These are phyloP conservation scores for Colletotrichum graminicola DNA, from an alignment of 2,329 filamentous ascomycete genomes.

Conservation along the genomic window DNA sequence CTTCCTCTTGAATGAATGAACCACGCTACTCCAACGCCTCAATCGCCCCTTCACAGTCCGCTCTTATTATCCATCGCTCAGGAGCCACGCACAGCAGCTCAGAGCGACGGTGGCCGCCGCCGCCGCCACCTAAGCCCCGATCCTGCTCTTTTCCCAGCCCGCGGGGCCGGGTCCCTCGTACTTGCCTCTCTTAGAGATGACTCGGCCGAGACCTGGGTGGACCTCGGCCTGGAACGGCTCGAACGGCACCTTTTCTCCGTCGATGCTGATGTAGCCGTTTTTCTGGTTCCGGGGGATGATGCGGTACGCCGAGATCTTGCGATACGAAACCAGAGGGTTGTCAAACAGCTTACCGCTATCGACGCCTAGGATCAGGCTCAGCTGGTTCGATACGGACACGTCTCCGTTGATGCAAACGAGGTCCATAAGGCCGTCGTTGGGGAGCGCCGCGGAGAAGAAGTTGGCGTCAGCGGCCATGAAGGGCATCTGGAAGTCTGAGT, in stretches of 20 bases:
- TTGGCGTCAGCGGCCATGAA: slow-evolving; percentile 89
- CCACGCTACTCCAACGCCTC: slow-evolving; percentile 1
- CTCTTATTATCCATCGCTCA: neutral
- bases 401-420: slow-evolving; percentile 84
- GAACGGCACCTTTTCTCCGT: slow-evolving; percentile 90
- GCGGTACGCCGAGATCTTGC: slow-evolving; percentile 89
- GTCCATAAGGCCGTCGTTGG: slow-evolving; percentile 88
- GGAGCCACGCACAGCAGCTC: neutral
- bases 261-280: slow-evolving; percentile 91
- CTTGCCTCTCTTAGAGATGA: slow-evolving; percentile 80
- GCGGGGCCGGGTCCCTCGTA: slow-evolving; percentile 75
- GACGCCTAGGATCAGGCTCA: slow-evolving; percentile 78
- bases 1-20: slow-evolving; percentile 10
- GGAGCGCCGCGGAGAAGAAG: slow-evolving; percentile 87
- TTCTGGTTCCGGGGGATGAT: slow-evolving; percentile 80
- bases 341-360: slow-evolving; percentile 84
- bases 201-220: slow-evolving; percentile 83
- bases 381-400: slow-evolving; percentile 73
- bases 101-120: slow-evolving; percentile 26
- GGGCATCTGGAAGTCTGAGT: slow-evolving; percentile 71
- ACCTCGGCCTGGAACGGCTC: slow-evolving; percentile 93
- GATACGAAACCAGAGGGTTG: slow-evolving; percentile 80
- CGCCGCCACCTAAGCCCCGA: slow-evolving; percentile 46
- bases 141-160: slow-evolving; percentile 60
- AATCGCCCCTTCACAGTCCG: neutral